Percentiles rank a stretch among this genome's conserved stretches.
phyloP scores from a whole-genome alignment of 2,329 filamentous ascomycete genomes.

The Apiospora arundinis region DNA sequence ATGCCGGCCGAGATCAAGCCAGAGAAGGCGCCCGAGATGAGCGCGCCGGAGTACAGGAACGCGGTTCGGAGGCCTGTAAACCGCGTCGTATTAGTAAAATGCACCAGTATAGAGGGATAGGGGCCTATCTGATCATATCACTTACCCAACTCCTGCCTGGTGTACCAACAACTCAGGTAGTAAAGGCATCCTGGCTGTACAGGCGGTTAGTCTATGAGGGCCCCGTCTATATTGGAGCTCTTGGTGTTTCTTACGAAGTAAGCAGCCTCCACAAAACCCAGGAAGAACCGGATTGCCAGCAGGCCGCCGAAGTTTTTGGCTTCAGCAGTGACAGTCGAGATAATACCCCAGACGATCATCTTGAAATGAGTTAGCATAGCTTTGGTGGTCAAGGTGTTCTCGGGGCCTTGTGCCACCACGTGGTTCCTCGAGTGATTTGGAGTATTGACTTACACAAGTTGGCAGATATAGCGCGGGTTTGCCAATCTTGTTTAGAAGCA shows the following conservation, averaged over 20 bases:
- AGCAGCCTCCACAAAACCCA: conserved; percentile 51
- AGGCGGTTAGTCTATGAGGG: not conserved
- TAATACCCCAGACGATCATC: conserved; percentile 57
- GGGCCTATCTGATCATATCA: not conserved
- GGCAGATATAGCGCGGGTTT: conserved; percentile 54
- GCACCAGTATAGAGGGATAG: not conserved
- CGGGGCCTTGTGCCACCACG: too few species aligned
- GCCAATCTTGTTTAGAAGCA: conserved; percentile 57
- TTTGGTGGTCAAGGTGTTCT: not conserved
- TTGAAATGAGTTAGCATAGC: conserved; percentile 28
- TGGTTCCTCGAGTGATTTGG: not conserved
- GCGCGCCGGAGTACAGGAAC: conserved; percentile 69
- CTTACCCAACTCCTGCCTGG: conserved; percentile 63
- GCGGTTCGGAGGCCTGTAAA: conserved; percentile 64
- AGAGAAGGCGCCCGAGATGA: conserved; percentile 76
- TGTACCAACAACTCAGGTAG: conserved; percentile 72
- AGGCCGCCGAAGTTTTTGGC: conserved; percentile 45
- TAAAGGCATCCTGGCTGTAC: conserved; percentile 63
- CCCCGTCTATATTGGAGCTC: not conserved
- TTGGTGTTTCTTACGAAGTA: conserved; percentile 46
- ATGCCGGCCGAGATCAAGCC: conserved; percentile 71
- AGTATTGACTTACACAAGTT: conserved; percentile 45
- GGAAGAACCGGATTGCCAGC: conserved; percentile 49
- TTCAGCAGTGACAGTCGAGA: conserved; percentile 49
- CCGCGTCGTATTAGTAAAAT: not conserved